A percentile compares a stretch with the other conserved stretches of the same genome.
phyloP scores from a whole-genome alignment of 2,329 filamentous ascomycete genomes.

The Leptodontidium sp. region DNA sequence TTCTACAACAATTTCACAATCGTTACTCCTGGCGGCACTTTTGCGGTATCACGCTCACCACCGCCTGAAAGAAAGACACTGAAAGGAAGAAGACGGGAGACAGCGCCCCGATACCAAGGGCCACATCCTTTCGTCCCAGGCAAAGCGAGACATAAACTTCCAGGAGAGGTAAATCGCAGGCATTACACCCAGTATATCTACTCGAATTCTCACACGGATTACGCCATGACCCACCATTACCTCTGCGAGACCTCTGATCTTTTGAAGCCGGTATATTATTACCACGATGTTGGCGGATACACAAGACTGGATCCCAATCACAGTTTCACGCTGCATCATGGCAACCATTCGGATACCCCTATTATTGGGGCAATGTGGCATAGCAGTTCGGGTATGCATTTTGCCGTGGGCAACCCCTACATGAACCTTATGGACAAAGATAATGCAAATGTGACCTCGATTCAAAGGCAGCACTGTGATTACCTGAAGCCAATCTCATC shows the following conservation, averaged over 20 bases:
- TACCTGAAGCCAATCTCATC: conserved; percentile 21
- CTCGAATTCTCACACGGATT: conserved; percentile 2
- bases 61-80: not conserved
- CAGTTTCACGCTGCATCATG: conserved; percentile 15
- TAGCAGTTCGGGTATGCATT: conserved; percentile 20
- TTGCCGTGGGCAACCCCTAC: conserved; percentile 14
- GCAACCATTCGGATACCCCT: conserved; percentile 7
- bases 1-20: not conserved
- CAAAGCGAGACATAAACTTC: conserved; percentile 1
- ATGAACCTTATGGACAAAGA: conserved; percentile 12
- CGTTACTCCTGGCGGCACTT: not conserved
- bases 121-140: conserved; percentile 18
- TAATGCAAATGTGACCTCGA: conserved; percentile 6
- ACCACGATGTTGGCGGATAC: conserved; percentile 19
- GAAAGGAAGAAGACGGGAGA: not conserved
- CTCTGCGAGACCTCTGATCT: conserved; percentile 16
- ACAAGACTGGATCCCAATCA: conserved; percentile 18
- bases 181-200: conserved; percentile 19
- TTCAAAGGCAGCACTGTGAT: conserved; percentile 19
- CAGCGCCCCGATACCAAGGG: conserved; percentile 3
- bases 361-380: conserved; percentile 18
- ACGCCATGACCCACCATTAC: conserved; percentile 15
- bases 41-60: conserved; percentile 1
- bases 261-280: conserved; percentile 16
- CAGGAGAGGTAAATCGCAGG: conserved; percentile 4